These are phyloP conservation scores for Xylaria arbuscula DNA, from an alignment of 2,329 filamentous ascomycete species.

Conservation along the genomic window DNA sequence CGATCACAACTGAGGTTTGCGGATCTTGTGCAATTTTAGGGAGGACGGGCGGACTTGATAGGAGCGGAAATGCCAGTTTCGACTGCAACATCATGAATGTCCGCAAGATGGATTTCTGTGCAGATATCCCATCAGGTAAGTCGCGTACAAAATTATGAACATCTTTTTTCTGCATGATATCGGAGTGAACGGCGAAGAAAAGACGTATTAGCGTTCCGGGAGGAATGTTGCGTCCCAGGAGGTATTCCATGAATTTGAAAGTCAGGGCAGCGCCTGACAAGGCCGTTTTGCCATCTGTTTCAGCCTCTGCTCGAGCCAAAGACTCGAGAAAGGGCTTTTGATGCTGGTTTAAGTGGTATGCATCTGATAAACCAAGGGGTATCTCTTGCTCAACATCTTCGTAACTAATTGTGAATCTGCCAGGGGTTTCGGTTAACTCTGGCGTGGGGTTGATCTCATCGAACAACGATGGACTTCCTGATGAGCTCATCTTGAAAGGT, in stretches of 20 bases:
- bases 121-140: slow-evolving; percentile 20
- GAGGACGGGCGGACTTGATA: slow-evolving; percentile 28
- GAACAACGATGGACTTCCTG: slow-evolving; percentile 30
- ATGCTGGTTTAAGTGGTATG: slow-evolving; percentile 26
- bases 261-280: slow-evolving; percentile 27
- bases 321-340: slow-evolving; percentile 21
- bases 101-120: slow-evolving; percentile 33
- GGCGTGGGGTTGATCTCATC: slow-evolving; percentile 35
- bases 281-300: slow-evolving; percentile 5
- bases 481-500: slow-evolving; percentile 27
- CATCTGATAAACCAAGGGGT: slow-evolving; percentile 20
- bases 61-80: slow-evolving; percentile 23
- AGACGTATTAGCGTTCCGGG: slow-evolving; percentile 25
- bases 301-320: slow-evolving; percentile 12
- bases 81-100: slow-evolving; percentile 31
- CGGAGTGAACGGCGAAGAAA: slow-evolving; percentile 28
- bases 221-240: slow-evolving; percentile 22
- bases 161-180: slow-evolving; percentile 30
- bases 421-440: slow-evolving; percentile 24
- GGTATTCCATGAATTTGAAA: slow-evolving; percentile 30
- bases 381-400: slow-evolving; percentile 29
- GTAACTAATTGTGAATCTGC: slow-evolving; percentile 26
- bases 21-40: slow-evolving; percentile 13
- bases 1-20: slow-evolving; percentile 27
- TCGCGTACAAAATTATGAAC: slow-evolving; percentile 28